Evolutionary conservation across 2,329 filamentous ascomycete genomes (phyloP).

Genomic region (Fusarium illudens): DNA sequence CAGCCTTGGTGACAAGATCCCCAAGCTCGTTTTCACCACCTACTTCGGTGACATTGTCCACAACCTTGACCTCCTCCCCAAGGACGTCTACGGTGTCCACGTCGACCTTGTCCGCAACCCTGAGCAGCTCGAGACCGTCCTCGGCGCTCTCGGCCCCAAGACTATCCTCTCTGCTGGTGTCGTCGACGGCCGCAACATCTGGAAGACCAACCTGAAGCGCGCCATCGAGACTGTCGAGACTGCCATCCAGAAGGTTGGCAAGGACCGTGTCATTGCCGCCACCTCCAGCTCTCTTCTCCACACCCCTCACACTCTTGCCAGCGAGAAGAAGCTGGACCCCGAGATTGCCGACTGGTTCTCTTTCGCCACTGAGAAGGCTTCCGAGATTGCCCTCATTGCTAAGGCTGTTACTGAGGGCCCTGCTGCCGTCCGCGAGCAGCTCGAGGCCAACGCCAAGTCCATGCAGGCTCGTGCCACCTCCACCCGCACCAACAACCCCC

Average conservation of each 20-base stretch:
- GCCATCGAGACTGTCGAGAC: constrained; percentile 91
- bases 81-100: constrained; percentile 85
- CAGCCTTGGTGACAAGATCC: constrained; percentile 79
- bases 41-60: constrained; percentile 99
- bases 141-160: constrained; percentile 83
- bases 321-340: constrained; percentile 96
- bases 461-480: constrained; percentile 91
- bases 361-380: constrained; percentile 93
- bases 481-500: constrained; percentile 93
- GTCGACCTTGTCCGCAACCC: constrained; percentile 97
- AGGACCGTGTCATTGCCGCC: constrained; percentile 95
- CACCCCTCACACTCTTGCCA: constrained; percentile 96
- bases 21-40: constrained; percentile 89
- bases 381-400: constrained; percentile 90
- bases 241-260: constrained; percentile 92
- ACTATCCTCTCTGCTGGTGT: constrained; percentile 95
- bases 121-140: constrained; percentile 91
- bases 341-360: constrained; percentile 99
- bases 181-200: constrained; percentile 99
- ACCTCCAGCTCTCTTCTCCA: constrained; percentile 98
- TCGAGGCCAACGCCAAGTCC: constrained; percentile 97
- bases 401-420: constrained; percentile 96
- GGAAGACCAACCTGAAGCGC: constrained; percentile 99
- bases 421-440: constrained; percentile 82
- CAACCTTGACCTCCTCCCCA: constrained; percentile 91